Conservation (phyloP, 495 filamentous ascomycete species). For the Corynascus novoguineensis region DNA sequence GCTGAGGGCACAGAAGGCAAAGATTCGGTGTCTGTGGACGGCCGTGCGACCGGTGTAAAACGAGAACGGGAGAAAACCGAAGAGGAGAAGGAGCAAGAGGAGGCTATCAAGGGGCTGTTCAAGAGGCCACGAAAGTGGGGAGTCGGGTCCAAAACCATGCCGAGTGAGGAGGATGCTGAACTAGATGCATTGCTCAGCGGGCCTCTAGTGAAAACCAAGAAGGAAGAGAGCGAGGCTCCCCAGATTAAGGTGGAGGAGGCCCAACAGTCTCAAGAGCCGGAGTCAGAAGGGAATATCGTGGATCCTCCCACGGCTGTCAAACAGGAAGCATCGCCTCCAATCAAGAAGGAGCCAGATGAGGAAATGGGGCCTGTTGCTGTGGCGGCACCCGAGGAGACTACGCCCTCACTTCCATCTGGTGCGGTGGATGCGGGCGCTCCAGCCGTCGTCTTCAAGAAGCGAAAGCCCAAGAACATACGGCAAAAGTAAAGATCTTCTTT, state of each 20-base stretch:
- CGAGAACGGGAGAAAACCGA: slow-evolving; percentile 59
- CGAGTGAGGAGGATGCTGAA: slow-evolving; percentile 59
- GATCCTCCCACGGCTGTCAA: slow-evolving; percentile 28
- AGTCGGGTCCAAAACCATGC: slow-evolving; percentile 59
- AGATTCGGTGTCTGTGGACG: slow-evolving; percentile 30
- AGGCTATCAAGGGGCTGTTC: slow-evolving; percentile 50
- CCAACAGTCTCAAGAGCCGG: slow-evolving; percentile 2
- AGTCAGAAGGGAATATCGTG: background rate
- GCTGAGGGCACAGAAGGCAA: slow-evolving; percentile 22
- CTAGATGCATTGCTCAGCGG: slow-evolving; percentile 65
- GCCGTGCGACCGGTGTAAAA: slow-evolving; percentile 57
- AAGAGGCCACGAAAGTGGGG: slow-evolving; percentile 69
- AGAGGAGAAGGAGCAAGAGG: slow-evolving; percentile 59
- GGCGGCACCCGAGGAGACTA: background rate
- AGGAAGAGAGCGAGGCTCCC: slow-evolving; percentile 27
- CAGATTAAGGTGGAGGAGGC: slow-evolving; percentile 39
- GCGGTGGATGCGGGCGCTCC: slow-evolving; percentile 7
- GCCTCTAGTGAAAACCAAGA: slow-evolving; percentile 28
- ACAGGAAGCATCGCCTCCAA: slow-evolving; percentile 6
- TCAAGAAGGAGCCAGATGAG: slow-evolving; percentile 20
- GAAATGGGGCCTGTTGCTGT: slow-evolving; percentile 12
- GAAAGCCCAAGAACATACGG: slow-evolving; percentile 72
- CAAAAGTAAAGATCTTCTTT: slow-evolving; percentile 33
- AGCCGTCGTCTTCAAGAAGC: slow-evolving; percentile 78
- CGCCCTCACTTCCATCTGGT: background rate